phyloP scores from a whole-genome alignment of 495 filamentous ascomycete genomes.

The Podospora comata region DNA sequence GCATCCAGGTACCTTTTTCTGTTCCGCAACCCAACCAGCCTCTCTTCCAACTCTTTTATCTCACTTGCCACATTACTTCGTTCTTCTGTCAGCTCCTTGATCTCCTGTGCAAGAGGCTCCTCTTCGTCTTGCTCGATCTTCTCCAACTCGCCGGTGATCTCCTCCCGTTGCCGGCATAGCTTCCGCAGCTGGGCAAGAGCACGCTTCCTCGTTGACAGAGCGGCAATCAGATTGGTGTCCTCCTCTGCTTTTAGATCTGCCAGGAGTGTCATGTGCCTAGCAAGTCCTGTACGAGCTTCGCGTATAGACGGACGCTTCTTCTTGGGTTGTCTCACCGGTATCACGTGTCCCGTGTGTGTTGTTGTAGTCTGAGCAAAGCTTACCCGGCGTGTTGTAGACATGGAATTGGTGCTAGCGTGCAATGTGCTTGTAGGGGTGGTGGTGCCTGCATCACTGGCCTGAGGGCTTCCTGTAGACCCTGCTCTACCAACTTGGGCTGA shows the following conservation, averaged over 20 bases:
- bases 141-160: constrained; percentile 41
- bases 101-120: constrained; percentile 54
- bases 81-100: constrained; percentile 53
- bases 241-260: constrained; percentile 72
- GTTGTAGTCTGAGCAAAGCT: constrained; percentile 27
- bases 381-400: constrained; percentile 21
- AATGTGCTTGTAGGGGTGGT: constrained; percentile 35
- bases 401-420: background rate
- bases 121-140: constrained; percentile 40
- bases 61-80: constrained; percentile 53
- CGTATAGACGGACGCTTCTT: constrained; percentile 56
- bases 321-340: constrained; percentile 63
- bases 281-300: constrained; percentile 67
- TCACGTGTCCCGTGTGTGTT: constrained; percentile 38
- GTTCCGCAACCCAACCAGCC: constrained; percentile 64
- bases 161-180: constrained; percentile 54
- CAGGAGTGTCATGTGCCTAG: constrained; percentile 67
- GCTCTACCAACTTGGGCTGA: constrained; percentile 20
- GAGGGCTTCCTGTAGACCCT: constrained; percentile 8
- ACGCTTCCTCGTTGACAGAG: constrained; percentile 55
- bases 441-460: constrained; percentile 40
- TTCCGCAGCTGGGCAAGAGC: constrained; percentile 59
- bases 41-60: constrained; percentile 57
- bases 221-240: constrained; percentile 54
- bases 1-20: constrained; percentile 58